Evolutionary conservation across 176 grass and related monocot genomes (phyloP), one percentile per base, ranked within the genome.

Genomic region (Bothriochloa decipiens): DNA sequence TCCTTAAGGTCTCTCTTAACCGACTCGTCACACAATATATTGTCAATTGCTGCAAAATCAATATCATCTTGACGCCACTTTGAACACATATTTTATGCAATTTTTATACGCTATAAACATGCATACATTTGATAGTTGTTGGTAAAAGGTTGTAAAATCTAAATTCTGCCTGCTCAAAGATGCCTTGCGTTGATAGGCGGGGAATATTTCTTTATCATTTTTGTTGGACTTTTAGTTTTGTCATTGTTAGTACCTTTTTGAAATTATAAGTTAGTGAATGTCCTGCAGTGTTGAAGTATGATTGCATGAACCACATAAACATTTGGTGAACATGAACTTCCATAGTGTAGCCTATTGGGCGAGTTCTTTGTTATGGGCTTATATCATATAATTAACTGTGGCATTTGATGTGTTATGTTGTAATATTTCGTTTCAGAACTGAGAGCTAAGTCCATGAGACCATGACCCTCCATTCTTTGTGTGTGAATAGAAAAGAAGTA

Each of bases 141-240:
- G n/a, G n/a, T 62, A 62, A 62, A 26, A 62, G 1, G 23, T 62
- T 62, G n/a, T 62, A 62, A 62, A 62, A 11, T 61, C 10, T 61
- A 11, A 62, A 23, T 62, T 62, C 58, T 62, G 18, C 52, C 18
- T 57, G 20, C 20, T 62, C 58, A 62, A 62, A 62, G 22, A 62
- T 62, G 4, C 58, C 58, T 62, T 62, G 11, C 3, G 11, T 62
- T 61, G n/a, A 4, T 25, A 25, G 55, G 3, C 8, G 10, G 57
- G 57, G 8, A 61, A 25, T 25, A 61, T 61, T 85, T 26, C 28
- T 79, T 81, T 25, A 68, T 23, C 22, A 26, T 78, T 76, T 32
- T 32, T 66, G 37, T 13, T 57, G 22, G 52, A 22, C 52, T 57
- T 72, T 84, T 57, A 88, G 36, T 76, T 88, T 84, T 79, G 5